Evolutionary conservation across 495 filamentous ascomycete genomes (phyloP).

Genomic region (Cercophora sp.): DNA sequence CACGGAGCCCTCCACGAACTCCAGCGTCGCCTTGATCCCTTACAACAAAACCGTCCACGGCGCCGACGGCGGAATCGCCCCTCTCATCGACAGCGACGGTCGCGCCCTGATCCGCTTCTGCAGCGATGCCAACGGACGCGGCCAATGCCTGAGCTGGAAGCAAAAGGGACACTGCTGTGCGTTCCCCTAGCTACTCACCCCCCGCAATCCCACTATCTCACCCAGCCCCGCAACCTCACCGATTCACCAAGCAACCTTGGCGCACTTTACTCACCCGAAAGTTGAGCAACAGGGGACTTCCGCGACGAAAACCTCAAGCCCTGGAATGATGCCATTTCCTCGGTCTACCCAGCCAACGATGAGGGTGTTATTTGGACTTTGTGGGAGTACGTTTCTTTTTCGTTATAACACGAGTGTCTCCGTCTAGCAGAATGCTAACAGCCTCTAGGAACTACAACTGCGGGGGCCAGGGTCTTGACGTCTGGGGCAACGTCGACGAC

Average conservation of each 20-base stretch:
- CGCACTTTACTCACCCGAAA: too few relatives aligned
- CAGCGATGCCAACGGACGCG: conserved; percentile 2
- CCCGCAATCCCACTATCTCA: too few relatives aligned
- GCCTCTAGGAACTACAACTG: conserved; percentile 4
- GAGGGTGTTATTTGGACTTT: conserved; percentile 7
- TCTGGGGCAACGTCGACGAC: not conserved
- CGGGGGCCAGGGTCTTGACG: not conserved
- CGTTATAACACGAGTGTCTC: not conserved
- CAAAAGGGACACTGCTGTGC: conserved; percentile 12
- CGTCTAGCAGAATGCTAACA: not conserved
- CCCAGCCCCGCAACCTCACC: too few relatives aligned
- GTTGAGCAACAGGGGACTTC: conserved; percentile 4
- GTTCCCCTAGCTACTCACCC: too few relatives aligned
- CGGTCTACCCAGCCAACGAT: conserved; percentile 7
- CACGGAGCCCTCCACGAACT: too few relatives aligned
- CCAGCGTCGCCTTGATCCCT: too few relatives aligned
- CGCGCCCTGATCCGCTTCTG: conserved; percentile 5
- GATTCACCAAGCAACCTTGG: too few relatives aligned
- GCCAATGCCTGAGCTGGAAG: conserved; percentile 9
- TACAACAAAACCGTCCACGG: too few relatives aligned
- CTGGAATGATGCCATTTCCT: conserved; percentile 10
- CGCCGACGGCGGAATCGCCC: too few relatives aligned
- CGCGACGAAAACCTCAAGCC: not conserved
- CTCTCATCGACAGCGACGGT: not conserved
- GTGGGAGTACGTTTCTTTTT: conserved; percentile 6